These are phyloP conservation scores for Aphanomyces invadans DNA, from an alignment of 352 stramenopile genomes.

Conservation along the genomic window DNA sequence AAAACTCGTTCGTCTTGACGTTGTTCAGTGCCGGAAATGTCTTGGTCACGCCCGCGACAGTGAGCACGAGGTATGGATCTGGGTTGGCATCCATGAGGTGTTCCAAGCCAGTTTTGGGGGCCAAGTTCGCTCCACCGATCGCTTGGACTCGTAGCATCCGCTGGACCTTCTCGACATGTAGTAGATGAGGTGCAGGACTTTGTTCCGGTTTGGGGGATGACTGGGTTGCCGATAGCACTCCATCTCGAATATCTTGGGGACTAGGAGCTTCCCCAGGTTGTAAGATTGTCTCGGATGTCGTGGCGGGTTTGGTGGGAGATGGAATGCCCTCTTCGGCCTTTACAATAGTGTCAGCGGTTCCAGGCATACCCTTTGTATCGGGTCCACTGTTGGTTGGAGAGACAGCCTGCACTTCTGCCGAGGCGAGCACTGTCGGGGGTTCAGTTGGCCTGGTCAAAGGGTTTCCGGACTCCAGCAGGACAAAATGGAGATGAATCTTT, in stretches of 20 bases:
- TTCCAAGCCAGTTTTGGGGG: not conserved
- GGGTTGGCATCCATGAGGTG: constrained; percentile 35
- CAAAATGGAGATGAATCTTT: constrained; percentile 40
- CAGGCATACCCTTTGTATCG: too few relatives aligned
- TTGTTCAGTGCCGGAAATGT: constrained; percentile 33
- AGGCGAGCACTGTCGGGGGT: too few relatives aligned
- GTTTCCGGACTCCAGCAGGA: constrained; percentile 29
- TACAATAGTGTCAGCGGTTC: too few relatives aligned
- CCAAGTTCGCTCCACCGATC: constrained; percentile 9
- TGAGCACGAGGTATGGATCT: constrained; percentile 40
- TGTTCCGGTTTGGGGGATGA: too few relatives aligned
- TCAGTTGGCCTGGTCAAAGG: not conserved
- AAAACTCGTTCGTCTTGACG: constrained; percentile 40
- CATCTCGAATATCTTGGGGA: too few relatives aligned
- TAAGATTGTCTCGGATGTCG: too few relatives aligned
- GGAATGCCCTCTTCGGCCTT: too few relatives aligned
- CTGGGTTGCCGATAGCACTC: too few relatives aligned
- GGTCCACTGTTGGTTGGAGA: too few relatives aligned
- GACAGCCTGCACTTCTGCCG: too few relatives aligned
- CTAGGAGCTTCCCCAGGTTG: too few relatives aligned
- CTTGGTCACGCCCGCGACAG: constrained; percentile 29
- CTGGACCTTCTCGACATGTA: not conserved
- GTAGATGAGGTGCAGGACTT: not conserved
- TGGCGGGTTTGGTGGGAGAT: too few relatives aligned
- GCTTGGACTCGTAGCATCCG: constrained; percentile 10